phyloP scores from a whole-genome alignment of 306 rosid genomes.

The Cicer bijugum region DNA sequence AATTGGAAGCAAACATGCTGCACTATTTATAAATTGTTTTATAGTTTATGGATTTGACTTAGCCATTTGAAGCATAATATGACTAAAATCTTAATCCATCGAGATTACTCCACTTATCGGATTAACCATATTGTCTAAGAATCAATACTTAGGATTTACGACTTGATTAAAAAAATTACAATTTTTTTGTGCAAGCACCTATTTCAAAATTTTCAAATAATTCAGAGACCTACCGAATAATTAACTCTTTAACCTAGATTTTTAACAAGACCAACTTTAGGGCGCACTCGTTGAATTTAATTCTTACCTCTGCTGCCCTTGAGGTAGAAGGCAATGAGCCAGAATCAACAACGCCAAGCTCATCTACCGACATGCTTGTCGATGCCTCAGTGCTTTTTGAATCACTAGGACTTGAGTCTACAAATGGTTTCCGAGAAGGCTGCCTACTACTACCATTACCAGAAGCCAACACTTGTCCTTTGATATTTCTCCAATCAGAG shows the following conservation, averaged over 20 bases:
- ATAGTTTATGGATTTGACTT: too few relatives aligned
- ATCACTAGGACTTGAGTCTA: conserved; percentile 65
- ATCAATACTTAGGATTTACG: too few relatives aligned
- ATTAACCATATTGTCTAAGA: too few relatives aligned
- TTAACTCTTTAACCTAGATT: neutral
- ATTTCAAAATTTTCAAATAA: too few relatives aligned
- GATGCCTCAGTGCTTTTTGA: conserved; percentile 90
- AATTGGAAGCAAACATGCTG: neutral
- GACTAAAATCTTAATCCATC: too few relatives aligned
- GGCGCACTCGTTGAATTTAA: conserved; percentile 11
- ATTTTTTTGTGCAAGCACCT: too few relatives aligned
- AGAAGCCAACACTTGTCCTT: conserved; percentile 80
- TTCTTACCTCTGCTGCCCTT: conserved; percentile 80
- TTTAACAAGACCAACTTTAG: neutral
- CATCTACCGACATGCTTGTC: conserved; percentile 79
- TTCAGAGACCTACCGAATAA: too few relatives aligned
- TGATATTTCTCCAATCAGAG: conserved; percentile 79
- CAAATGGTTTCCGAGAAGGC: conserved; percentile 71
- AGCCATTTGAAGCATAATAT: too few relatives aligned
- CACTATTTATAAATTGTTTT: neutral
- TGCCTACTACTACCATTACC: conserved; percentile 63
- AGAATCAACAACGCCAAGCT: conserved; percentile 71
- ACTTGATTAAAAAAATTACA: too few relatives aligned
- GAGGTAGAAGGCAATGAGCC: conserved; percentile 79
- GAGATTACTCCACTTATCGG: too few relatives aligned